Evolutionary conservation across 2,329 filamentous ascomycete genomes (phyloP).

Genomic region (Xylaria arbuscula): DNA sequence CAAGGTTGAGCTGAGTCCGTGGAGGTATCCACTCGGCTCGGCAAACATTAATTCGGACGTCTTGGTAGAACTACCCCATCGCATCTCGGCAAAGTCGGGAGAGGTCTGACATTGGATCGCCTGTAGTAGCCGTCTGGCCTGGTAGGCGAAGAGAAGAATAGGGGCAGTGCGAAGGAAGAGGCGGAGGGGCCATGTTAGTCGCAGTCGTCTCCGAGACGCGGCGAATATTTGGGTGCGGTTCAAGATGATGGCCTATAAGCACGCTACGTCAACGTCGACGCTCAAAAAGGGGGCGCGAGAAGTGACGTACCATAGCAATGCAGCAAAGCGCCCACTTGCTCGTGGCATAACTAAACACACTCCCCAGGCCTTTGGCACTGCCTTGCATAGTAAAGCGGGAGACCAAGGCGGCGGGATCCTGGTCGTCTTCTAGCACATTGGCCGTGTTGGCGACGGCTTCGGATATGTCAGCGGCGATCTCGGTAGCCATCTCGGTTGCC

Average conservation of each 20-base stretch:
- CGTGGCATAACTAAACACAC: conserved; percentile 89
- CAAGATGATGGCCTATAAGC: conserved; percentile 76
- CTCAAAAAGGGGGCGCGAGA: not conserved
- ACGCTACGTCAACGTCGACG: conserved; percentile 28
- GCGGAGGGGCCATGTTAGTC: conserved; percentile 77
- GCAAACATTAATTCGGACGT: conserved; percentile 76
- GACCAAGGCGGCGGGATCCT: conserved; percentile 55
- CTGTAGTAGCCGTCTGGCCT: conserved; percentile 78
- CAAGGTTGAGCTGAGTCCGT: conserved; percentile 76
- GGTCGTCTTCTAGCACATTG: conserved; percentile 57
- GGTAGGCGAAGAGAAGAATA: conserved; percentile 74
- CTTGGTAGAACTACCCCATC: conserved; percentile 75
- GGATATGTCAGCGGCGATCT: conserved; percentile 56
- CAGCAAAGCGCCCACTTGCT: conserved; percentile 93
- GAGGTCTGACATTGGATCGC: conserved; percentile 94
- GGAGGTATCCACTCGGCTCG: conserved; percentile 74
- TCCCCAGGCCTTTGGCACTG: conserved; percentile 76
- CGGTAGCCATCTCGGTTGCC: conserved; percentile 55
- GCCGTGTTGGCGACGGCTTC: conserved; percentile 52
- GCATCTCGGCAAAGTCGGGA: conserved; percentile 73
- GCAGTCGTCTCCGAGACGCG: conserved; percentile 83
- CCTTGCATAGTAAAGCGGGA: conserved; percentile 66
- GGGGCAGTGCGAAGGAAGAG: conserved; percentile 77
- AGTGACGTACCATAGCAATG: conserved; percentile 73
- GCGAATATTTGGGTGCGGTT: conserved; percentile 96